A percentile compares a stretch with the other conserved stretches of the same genome.
Evolutionary conservation across 2,329 filamentous ascomycete genomes (phyloP).

Genomic region (Sphaceloma murrayae): DNA sequence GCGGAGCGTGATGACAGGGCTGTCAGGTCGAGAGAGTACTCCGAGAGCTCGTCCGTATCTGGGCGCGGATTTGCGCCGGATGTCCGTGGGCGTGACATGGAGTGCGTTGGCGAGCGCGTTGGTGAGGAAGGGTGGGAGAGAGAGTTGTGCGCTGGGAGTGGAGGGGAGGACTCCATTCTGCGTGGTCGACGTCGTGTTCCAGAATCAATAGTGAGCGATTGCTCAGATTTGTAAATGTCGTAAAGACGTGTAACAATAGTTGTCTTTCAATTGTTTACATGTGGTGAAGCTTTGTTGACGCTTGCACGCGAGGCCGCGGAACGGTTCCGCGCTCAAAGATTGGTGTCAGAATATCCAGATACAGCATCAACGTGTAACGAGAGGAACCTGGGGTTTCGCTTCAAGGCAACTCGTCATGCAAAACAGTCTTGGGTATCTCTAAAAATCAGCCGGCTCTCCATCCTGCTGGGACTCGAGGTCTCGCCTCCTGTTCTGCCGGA

Average conservation of each 20-base stretch:
- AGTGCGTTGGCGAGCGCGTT: background rate
- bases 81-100: too few relatives aligned
- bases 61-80: too few relatives aligned
- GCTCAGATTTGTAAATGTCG: too few relatives aligned
- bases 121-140: conserved; percentile 4
- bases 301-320: background rate
- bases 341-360: too few relatives aligned
- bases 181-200: background rate
- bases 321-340: background rate
- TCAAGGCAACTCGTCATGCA: background rate
- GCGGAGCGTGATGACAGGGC: conserved; percentile 25
- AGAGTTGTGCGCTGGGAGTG: conserved; percentile 6
- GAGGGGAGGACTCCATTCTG: conserved; percentile 3
- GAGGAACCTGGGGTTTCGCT: too few relatives aligned
- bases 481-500: conserved; percentile 1
- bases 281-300: conserved; percentile 6
- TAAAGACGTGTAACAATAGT: too few relatives aligned
- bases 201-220: background rate
- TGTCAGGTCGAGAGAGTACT: conserved; percentile 29
- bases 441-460: conserved; percentile 10
- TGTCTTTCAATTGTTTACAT: background rate
- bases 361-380: too few relatives aligned
- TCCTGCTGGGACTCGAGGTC: conserved; percentile 1
- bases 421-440: background rate
- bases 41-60: conserved; percentile 6